Evolutionary conservation across 2,329 filamentous ascomycete genomes (phyloP).

Genomic region (Cryphonectria japonica): DNA sequence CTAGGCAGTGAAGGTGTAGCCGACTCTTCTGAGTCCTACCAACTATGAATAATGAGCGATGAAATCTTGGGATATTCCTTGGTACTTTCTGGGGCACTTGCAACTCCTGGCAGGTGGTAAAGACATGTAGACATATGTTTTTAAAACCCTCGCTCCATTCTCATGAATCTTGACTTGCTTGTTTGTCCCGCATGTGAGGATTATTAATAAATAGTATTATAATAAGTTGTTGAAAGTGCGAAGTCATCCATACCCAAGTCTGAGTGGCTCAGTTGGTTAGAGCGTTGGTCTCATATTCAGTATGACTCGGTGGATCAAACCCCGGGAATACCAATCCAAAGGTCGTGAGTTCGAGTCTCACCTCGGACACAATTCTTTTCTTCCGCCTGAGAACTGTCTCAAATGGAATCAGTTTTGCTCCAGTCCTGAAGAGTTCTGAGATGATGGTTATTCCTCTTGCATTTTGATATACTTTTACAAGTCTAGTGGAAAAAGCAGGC

Average conservation of each 20-base stretch:
- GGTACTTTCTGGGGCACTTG: too few relatives aligned
- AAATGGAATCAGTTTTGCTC: not conserved
- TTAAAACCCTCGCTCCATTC: not conserved
- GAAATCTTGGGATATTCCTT: too few relatives aligned
- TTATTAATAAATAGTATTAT: not conserved
- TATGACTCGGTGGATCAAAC: constrained; percentile 25
- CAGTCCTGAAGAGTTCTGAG: not conserved
- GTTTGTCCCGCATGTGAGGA: too few relatives aligned
- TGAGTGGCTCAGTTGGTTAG: constrained; percentile 45
- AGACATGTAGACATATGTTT: not conserved
- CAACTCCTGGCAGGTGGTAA: not conserved
- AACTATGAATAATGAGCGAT: not conserved
- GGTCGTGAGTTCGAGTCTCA: constrained; percentile 30
- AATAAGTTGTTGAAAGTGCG: accelerated
- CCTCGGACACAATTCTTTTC: constrained; percentile 14
- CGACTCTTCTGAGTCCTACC: not conserved
- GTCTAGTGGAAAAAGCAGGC: not conserved
- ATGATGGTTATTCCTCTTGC: not conserved
- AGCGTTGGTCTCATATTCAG: constrained; percentile 43
- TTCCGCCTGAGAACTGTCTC: not conserved
- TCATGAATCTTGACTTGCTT: not conserved
- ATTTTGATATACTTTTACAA: not conserved
- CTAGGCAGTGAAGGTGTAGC: too few relatives aligned
- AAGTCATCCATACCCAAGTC: constrained; percentile 21
- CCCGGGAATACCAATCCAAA: constrained; percentile 41